Conservation (phyloP, 1,284 basidiomycete genomes). For the Rhodotorula sp. region DNA sequence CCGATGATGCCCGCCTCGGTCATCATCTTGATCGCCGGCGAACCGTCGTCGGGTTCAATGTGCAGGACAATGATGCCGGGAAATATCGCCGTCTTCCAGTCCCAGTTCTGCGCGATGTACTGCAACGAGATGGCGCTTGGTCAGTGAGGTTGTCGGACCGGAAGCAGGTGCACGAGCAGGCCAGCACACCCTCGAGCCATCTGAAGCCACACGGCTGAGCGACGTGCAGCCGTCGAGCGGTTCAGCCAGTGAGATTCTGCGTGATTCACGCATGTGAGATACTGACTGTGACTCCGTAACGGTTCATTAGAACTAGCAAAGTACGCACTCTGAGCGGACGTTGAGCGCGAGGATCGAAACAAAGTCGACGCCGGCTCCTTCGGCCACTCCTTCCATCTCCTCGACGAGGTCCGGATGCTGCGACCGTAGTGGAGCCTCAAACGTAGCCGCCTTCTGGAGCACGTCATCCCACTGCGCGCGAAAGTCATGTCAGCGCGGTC, state of each 20-base stretch:
- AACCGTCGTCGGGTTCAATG: constrained; percentile 46
- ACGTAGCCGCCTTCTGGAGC: not conserved
- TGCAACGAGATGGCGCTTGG: not conserved
- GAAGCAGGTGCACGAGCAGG: not conserved
- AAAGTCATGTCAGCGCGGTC: not conserved
- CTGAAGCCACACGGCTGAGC: constrained; percentile 48
- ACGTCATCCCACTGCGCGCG: not conserved
- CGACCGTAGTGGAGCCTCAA: not conserved
- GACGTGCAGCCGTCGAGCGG: constrained; percentile 54
- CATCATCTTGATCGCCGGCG: constrained; percentile 53
- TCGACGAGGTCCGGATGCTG: constrained; percentile 47
- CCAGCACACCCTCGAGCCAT: constrained; percentile 37
- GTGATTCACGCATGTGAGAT: no score
- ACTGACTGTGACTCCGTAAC: no score
- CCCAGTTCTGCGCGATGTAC: constrained; percentile 54
- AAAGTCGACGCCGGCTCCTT: constrained; percentile 43
- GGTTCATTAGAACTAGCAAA: not conserved
- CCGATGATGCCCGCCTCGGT: constrained; percentile 54
- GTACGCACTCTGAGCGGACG: constrained; percentile 49
- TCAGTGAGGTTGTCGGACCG: not conserved
- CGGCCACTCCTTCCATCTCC: constrained; percentile 50
- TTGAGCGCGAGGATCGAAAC: constrained; percentile 52
- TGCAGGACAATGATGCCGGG: constrained; percentile 51
- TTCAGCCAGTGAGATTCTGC: constrained; percentile 50
- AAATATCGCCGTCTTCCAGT: constrained; percentile 51